Evolutionary conservation across 345 rosid genomes (phyloP).

Genomic region (Brassica carinata): DNA sequence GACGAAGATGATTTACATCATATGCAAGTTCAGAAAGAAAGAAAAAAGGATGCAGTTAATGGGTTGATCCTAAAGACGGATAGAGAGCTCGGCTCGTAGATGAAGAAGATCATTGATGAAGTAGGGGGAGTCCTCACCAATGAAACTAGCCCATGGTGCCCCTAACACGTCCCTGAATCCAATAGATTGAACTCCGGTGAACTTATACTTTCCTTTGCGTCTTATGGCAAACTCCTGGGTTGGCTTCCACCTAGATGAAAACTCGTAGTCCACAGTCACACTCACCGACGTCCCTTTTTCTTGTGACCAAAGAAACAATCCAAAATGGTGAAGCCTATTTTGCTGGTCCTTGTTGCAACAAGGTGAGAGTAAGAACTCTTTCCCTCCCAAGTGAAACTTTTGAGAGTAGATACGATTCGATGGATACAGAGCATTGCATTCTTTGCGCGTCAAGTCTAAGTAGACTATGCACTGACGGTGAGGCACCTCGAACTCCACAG

Average conservation of each 20-base stretch:
- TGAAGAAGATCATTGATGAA: slow-evolving; percentile 76
- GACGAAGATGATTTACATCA: neutral
- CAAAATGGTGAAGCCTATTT: slow-evolving; percentile 61
- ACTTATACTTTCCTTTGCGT: slow-evolving; percentile 57
- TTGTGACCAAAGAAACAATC: slow-evolving; percentile 73
- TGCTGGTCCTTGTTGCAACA: slow-evolving; percentile 71
- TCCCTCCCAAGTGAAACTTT: slow-evolving; percentile 75
- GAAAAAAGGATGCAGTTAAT: too few species aligned
- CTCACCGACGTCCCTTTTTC: slow-evolving; percentile 57
- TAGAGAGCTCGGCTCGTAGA: slow-evolving; percentile 81
- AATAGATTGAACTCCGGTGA: slow-evolving; percentile 63
- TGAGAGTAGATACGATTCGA: slow-evolving; percentile 64
- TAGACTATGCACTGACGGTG: slow-evolving; percentile 71
- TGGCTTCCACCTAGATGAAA: slow-evolving; percentile 73
- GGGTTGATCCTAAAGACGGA: slow-evolving; percentile 38
- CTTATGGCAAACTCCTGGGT: slow-evolving; percentile 55
- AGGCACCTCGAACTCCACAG: slow-evolving; percentile 74
- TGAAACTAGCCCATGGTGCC: slow-evolving; percentile 61
- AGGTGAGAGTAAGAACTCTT: slow-evolving; percentile 65
- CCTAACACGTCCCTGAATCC: slow-evolving; percentile 61
- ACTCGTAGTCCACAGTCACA: slow-evolving; percentile 67
- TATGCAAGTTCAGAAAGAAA: neutral
- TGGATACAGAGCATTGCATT: slow-evolving; percentile 59
- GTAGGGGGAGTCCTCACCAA: slow-evolving; percentile 56
- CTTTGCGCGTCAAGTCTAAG: slow-evolving; percentile 72